Conservation (phyloP, 495 filamentous ascomycete genomes). For the Podospora bellae-mahoneyi region DNA sequence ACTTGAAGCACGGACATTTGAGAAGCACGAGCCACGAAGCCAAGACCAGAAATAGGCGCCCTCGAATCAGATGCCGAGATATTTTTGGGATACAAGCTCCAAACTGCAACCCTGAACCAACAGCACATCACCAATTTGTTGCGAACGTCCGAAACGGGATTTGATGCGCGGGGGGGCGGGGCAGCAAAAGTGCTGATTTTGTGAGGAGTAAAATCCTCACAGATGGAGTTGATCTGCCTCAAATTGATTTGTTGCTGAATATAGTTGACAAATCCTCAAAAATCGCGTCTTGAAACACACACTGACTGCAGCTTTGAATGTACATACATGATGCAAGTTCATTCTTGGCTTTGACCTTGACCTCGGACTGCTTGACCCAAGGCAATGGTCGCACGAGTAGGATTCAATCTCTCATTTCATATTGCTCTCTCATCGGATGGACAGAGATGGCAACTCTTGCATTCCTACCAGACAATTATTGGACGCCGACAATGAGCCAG, state of each 20-base stretch:
- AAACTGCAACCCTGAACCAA: background rate
- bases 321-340: background rate
- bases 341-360: background rate
- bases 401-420: background rate
- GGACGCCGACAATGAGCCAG: background rate
- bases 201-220: background rate
- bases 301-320: background rate
- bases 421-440: background rate
- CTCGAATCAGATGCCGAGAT: conserved; percentile 6
- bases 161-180: background rate
- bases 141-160: background rate
- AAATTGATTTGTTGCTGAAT: background rate
- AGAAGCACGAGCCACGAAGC: background rate
- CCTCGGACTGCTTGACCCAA: background rate
- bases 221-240: background rate
- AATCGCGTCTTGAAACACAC: background rate
- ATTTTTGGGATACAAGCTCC: conserved; percentile 2
- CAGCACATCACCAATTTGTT: background rate
- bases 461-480: background rate
- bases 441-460: background rate
- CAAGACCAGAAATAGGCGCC: conserved; percentile 6
- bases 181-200: background rate
- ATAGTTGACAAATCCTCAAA: background rate
- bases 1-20: background rate
- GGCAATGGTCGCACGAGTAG: background rate